Evolutionary conservation across 2,329 filamentous ascomycete genomes (phyloP), one percentile per base, ranked within the genome.

Genomic region (Apiospora malaysiana): DNA sequence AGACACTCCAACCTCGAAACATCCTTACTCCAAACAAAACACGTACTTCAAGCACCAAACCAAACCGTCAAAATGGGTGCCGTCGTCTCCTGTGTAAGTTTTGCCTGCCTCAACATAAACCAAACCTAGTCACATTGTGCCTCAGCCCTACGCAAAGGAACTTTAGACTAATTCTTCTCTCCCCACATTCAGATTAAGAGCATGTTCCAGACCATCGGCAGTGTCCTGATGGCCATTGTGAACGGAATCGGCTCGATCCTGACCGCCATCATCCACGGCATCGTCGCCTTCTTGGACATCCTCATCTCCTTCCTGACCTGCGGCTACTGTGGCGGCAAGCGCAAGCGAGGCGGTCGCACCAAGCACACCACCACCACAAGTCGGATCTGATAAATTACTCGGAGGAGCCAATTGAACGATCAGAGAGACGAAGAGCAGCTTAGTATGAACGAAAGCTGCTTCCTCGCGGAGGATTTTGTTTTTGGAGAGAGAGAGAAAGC

Each of bases 41-140:
- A 32, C 56, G 47, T 68, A 27, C 69, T 71, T 66, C 51, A 73
- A 71, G 16, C 68, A 71, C 67, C 72, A 49, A 69, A 71, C 51
- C 47, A 69, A 73, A 77, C 76, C 72, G 69, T 77, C 82, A 91
- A 82, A 76, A 95, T 96, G 93, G 93, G 93, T 84, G 93, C 92
- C 82, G 91, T 96, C 78, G 86, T 94, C 75, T 95, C 93, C 81
- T 95, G 93, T 80, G 93, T 95, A 93, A 78, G 92, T 88, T 68
- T 16, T 6, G 23, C 25, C 56, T 63, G 21, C 21, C 45, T 6
- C 2, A 46, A 46, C 49, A 27, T 40, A 32, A 18, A 12, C 56
- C 18, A 40, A 63, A 40, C 56, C 56, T 63, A 63, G 27, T 40
- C 27, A 40, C 21, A 21, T 21, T n/a, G 10, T 9, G 12, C 56